These are phyloP conservation scores for Candida quercuum DNA, from an alignment of 805 yeast species.

Conservation along the genomic window DNA sequence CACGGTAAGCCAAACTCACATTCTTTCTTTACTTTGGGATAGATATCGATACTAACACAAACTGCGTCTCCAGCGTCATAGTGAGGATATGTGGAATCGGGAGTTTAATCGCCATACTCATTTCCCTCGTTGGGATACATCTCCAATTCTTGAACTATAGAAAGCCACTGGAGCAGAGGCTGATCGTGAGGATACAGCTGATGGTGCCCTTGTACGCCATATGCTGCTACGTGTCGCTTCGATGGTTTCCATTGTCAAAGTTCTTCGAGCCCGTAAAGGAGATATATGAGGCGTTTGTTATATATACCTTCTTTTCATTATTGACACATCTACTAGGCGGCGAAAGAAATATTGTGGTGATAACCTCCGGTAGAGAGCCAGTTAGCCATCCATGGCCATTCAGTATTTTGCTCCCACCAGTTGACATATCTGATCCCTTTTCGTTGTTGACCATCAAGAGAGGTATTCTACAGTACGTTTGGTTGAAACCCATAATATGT, in stretches of 20 bases:
- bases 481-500: constrained; percentile 87
- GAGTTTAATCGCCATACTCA: constrained; percentile 27
- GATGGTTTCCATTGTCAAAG: constrained; percentile 37
- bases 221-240: constrained; percentile 57
- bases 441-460: constrained; percentile 74
- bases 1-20: not conserved
- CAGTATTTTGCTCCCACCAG: constrained; percentile 41
- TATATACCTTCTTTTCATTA: constrained; percentile 85
- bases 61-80: constrained; percentile 1
- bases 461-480: constrained; percentile 88
- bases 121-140: constrained; percentile 41
- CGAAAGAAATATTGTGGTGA: constrained; percentile 75
- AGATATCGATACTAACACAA: not conserved
- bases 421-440: constrained; percentile 84
- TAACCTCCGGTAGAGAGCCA: constrained; percentile 67
- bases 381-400: constrained; percentile 55
- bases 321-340: constrained; percentile 87
- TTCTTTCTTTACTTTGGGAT: too few relatives aligned
- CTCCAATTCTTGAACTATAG: constrained; percentile 69
- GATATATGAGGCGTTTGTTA: constrained; percentile 92
- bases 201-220: constrained; percentile 79
- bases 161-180: constrained; percentile 82
- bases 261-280: constrained; percentile 75
- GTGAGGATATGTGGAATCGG: constrained; percentile 6
- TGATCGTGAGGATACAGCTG: constrained; percentile 74